Evolutionary conservation across 1,284 basidiomycete genomes (phyloP).

Genomic region (Cryptococcus amylolentus): DNA sequence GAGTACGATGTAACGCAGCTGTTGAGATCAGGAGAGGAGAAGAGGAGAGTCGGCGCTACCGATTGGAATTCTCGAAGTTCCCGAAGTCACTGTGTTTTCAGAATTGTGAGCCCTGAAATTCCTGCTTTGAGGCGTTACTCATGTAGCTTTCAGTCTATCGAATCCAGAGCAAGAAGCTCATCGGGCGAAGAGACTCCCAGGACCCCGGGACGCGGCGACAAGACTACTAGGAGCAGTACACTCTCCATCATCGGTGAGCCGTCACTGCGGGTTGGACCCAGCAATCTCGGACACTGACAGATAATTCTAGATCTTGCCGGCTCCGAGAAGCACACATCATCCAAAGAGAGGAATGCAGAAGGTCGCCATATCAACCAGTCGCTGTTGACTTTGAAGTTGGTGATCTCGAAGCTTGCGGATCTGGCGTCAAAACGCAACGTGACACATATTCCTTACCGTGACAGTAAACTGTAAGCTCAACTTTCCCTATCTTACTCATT

Average conservation of each 20-base stretch:
- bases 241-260: slow-evolving; percentile 51
- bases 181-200: slow-evolving; percentile 16
- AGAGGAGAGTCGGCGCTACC: slow-evolving; percentile 85
- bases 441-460: slow-evolving; percentile 92
- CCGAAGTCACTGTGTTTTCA: slow-evolving; percentile 87
- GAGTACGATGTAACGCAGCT: slow-evolving; percentile 81
- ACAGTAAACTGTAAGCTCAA: slow-evolving; percentile 65
- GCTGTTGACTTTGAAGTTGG: slow-evolving; percentile 80
- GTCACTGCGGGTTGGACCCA: not conserved
- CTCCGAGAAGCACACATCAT: slow-evolving; percentile 89
- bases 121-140: not conserved
- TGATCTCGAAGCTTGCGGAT: slow-evolving; percentile 83
- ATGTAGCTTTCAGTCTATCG: slow-evolving; percentile 43
- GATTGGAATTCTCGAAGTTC: slow-evolving; percentile 97
- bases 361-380: slow-evolving; percentile 82
- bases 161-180: slow-evolving; percentile 28
- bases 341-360: slow-evolving; percentile 85
- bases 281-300: slow-evolving; percentile 13
- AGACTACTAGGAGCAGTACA: slow-evolving; percentile 61
- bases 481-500: not conserved
- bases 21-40: slow-evolving; percentile 77
- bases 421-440: slow-evolving; percentile 73
- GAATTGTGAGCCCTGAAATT: slow-evolving; percentile 59
- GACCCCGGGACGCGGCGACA: slow-evolving; percentile 32
- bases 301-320: slow-evolving; percentile 83